Percentiles rank a stretch among this genome's conserved stretches.
These are phyloP conservation scores for Citrus reticulata DNA, from an alignment of 345 rosid species.

Conservation along the genomic window DNA sequence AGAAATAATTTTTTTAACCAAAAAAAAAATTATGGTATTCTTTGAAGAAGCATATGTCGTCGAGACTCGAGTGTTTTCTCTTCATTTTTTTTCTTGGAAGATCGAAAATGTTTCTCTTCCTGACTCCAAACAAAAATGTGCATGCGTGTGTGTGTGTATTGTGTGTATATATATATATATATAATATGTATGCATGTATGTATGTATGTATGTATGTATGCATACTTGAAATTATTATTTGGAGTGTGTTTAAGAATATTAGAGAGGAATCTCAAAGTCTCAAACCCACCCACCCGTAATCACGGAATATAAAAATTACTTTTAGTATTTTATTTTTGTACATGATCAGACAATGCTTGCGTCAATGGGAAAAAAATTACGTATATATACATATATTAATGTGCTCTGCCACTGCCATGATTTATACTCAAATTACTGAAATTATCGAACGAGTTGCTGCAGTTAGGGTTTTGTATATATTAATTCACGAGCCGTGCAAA, in stretches of 20 bases:
- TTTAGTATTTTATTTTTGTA: not conserved
- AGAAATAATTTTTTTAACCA: no score
- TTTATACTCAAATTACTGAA: not conserved
- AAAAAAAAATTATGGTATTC: not conserved
- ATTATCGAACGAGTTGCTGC: not conserved
- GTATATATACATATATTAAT: no score
- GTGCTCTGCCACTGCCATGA: not conserved
- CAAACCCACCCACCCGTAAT: not conserved
- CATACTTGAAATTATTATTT: no score
- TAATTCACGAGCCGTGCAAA: no score
- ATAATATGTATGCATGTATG: accelerated
- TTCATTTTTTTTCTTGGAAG: no score
- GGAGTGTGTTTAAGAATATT: not conserved
- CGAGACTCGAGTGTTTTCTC: no score
- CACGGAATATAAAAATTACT: not conserved
- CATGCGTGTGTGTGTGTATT: no score
- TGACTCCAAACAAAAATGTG: no score
- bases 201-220: no score
- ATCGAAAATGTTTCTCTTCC: no score
- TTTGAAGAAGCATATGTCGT: not conserved
- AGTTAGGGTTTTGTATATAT: not conserved
- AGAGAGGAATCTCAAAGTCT: not conserved
- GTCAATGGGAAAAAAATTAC: not conserved
- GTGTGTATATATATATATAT: no score
- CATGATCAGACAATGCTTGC: not conserved